Evolutionary conservation across 1,139 yeast genomes (phyloP), one percentile per base, ranked within the genome.

Genomic region (Blastobotrys serpentis): DNA sequence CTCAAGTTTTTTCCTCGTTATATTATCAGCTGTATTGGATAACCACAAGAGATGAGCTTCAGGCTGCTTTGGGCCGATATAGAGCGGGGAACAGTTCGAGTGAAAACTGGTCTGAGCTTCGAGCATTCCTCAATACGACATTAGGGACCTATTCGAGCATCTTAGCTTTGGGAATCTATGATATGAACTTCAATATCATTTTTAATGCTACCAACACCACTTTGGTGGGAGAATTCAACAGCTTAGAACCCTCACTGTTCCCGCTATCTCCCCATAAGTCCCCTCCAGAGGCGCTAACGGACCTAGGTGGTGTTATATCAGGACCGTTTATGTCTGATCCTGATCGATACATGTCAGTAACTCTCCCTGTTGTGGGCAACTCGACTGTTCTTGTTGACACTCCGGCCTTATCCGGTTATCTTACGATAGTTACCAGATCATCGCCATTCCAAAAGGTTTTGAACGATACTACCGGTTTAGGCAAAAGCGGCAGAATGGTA

Each of bases 11-110:
- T 52, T 77, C 77, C 54, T 76, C 74, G 50, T 68, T 82, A 19
- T 84, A 80, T 61, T 86, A 82, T 63, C 95, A 87, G 63, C 77
- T 83, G 1, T 76, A 77, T 51, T 82, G 86, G 74, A 68, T 88
- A n/a, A 71, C 88, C 2, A 73, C 79, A 1, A 74, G 83, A 54
- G 86, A 81, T 53, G 66, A 81, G 1, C 65, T 88, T 7, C 82
- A 82, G 52, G 60, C 66, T 22, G 82, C 94, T 0, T 68, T 88
- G 42, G 73, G 81, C 1, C 72, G 78, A 37, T 80, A 79, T 61
- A 72, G 81, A 43, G 92, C 92, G 0, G 96, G 96, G 8, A 87
- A 86, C 65, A 76, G 81, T 3, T 68, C 74, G 0, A 63, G 59
- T 1, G 73, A 78, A 1, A 74, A 74, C 59, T 76, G 79, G 78